phyloP scores from a whole-genome alignment of 2,329 filamentous ascomycete species.

The Cladosporium sp. region DNA sequence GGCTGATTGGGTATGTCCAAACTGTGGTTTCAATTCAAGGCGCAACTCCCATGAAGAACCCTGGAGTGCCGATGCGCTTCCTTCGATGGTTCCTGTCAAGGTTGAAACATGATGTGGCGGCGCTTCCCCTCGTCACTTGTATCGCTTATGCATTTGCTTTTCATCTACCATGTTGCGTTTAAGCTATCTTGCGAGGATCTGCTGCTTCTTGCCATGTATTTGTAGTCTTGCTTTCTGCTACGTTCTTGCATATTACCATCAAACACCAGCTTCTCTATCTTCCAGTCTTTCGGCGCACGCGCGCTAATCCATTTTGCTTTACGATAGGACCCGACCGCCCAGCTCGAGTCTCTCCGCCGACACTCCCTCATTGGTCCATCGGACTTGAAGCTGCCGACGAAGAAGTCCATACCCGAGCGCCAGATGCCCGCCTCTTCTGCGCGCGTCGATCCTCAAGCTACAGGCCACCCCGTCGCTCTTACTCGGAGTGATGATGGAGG shows the following conservation, averaged over 20 bases:
- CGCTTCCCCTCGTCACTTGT: no score
- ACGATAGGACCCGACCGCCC: slow-evolving; percentile 39
- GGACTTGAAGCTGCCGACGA: slow-evolving; percentile 25
- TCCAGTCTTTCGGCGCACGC: background rate
- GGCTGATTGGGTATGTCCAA: slow-evolving; percentile 85
- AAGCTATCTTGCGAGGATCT: no score
- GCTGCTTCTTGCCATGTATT: no score
- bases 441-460: slow-evolving; percentile 1
- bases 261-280: no score
- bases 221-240: no score
- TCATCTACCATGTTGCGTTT: no score
- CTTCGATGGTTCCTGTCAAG: no score
- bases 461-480: slow-evolving; percentile 9
- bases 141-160: no score
- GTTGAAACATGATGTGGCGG: no score
- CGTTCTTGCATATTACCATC: no score
- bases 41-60: background rate
- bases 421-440: slow-evolving; percentile 27
- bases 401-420: slow-evolving; percentile 21
- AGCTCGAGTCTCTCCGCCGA: slow-evolving; percentile 43
- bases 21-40: slow-evolving; percentile 25
- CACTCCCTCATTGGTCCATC: slow-evolving; percentile 34
- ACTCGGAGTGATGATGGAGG: background rate
- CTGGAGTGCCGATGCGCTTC: background rate
- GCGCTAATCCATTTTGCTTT: background rate